Base-by-base conservation (phyloP, 2,329 filamentous ascomycete genomes). In the Beauveria sp. region DNA sequence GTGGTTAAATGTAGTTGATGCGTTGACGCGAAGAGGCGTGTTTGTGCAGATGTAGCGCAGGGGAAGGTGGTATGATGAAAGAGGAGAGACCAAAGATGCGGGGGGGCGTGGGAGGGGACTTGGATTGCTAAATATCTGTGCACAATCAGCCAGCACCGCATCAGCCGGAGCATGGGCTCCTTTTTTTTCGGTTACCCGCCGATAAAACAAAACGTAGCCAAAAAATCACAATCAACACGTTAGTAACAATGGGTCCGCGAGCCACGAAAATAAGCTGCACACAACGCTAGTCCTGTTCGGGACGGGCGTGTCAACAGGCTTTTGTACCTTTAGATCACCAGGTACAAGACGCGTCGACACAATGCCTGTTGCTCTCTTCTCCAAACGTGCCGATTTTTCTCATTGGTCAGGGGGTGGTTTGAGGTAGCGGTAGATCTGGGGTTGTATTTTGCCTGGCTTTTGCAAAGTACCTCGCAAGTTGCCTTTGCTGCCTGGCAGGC, bases 101-200 rank as follows among this genome's bases (percentile, higher is more conserved):
- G 72, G 72, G 67, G 69, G 66, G 67, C 49, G 58, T 42, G 61
- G 42, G 54, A 66, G 61, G 45, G 45, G 63, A 65, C 64, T 66
- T 59, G 56, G 62, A 62, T 65, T 61, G 68, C 73, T 74, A 75
- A 75, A 75, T 75, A 75, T 67, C 69, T 67, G 71, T 66, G 66
- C 66, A 68, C 69, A 75, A 75, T 75, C 73, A 75, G 75, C 75
- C 73, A 75, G 72, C 67, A 66, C 40, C 38, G 62, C 63, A 71
- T 70, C 69, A 71, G 68, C 69, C 67, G 64, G 64, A 45, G 53
- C 53, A 46, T 46, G 20, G 14, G 56, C 22, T 46, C n/a, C 26
- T 42, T 54, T 55, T 54, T 43, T 45, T 28, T n/a, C 6, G 7
- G 9, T 10, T 38, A 12, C 14, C 9, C 34, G 34, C 46, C 24